phyloP scores from a whole-genome alignment of 73 alveolate species.

The Tetrahymena elliotti region DNA sequence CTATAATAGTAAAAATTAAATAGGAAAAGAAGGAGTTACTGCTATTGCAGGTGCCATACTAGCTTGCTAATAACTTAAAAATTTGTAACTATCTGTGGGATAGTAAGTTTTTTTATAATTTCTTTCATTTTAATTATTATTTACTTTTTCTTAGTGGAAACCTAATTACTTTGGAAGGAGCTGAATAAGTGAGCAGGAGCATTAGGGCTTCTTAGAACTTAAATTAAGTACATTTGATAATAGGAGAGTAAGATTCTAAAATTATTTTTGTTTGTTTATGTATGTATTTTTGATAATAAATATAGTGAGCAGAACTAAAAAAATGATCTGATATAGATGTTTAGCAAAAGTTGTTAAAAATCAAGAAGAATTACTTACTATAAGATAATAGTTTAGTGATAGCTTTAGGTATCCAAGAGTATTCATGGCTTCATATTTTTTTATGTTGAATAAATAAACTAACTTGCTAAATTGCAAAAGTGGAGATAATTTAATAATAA shows the following conservation, averaged over 20 bases:
- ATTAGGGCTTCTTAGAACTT: not conserved
- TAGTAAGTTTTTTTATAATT: not conserved
- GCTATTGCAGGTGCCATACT: not conserved
- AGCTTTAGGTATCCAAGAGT: not conserved
- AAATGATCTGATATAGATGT: not conserved
- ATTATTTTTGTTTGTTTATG: not conserved
- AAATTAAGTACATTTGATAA: not conserved
- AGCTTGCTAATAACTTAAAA: not conserved
- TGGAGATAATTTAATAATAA: no score
- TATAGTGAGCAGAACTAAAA: not conserved
- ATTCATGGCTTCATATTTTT: no score
- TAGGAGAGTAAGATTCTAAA: not conserved
- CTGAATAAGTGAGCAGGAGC: not conserved
- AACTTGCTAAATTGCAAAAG: no score
- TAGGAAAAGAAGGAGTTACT: not conserved
- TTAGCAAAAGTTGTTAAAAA: not conserved
- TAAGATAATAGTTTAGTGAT: not conserved
- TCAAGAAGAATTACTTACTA: not conserved
- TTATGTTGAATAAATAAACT: not conserved
- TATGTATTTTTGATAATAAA: not conserved
- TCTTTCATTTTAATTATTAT: not conserved
- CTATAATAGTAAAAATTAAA: not conserved
- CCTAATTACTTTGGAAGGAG: not conserved
- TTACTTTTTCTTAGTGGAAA: not conserved
- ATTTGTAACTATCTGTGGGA: not conserved